These are phyloP conservation scores for Alternaria metachromatica DNA, from an alignment of 2,329 filamentous ascomycete species.

Conservation along the genomic window DNA sequence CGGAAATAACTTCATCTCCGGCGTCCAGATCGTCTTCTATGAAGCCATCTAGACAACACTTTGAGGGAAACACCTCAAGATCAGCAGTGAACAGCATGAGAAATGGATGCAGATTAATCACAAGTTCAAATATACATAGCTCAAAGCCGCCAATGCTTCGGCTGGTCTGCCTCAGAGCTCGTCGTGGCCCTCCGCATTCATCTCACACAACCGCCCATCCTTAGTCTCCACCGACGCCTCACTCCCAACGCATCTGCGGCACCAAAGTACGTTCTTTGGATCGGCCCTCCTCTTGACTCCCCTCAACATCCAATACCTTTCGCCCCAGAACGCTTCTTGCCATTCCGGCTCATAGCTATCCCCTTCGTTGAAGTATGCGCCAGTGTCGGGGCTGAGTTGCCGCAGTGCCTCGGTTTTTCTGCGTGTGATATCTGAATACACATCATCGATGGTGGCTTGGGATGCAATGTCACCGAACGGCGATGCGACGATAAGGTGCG, in stretches of 20 bases:
- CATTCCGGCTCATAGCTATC: conserved; percentile 35
- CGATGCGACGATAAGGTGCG: conserved; percentile 25
- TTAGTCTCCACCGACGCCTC: conserved; percentile 25
- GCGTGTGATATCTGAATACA: conserved; percentile 27
- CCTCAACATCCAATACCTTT: conserved; percentile 23
- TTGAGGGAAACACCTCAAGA: not conserved
- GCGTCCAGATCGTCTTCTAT: not conserved
- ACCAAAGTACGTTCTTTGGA: conserved; percentile 31
- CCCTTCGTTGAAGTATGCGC: conserved; percentile 40
- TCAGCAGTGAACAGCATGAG: not conserved
- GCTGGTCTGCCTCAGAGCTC: not conserved
- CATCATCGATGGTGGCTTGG: conserved; percentile 10
- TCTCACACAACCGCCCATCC: conserved; percentile 27
- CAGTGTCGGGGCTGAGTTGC: conserved; percentile 25
- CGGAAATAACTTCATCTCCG: not conserved
- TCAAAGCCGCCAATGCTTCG: not conserved
- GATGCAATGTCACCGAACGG: conserved; percentile 20
- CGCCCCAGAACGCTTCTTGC: conserved; percentile 32
- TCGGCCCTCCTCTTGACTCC: conserved; percentile 32
- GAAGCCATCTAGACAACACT: not conserved
- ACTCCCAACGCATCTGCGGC: conserved; percentile 35
- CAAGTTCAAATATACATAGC: rapidly evolving
- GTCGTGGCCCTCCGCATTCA: not conserved
- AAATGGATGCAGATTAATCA: not conserved
- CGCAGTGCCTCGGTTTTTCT: conserved; percentile 25